Base-by-base conservation (phyloP, 192 early-diverging fungal genomes). In the Podochytrium sp. region DNA sequence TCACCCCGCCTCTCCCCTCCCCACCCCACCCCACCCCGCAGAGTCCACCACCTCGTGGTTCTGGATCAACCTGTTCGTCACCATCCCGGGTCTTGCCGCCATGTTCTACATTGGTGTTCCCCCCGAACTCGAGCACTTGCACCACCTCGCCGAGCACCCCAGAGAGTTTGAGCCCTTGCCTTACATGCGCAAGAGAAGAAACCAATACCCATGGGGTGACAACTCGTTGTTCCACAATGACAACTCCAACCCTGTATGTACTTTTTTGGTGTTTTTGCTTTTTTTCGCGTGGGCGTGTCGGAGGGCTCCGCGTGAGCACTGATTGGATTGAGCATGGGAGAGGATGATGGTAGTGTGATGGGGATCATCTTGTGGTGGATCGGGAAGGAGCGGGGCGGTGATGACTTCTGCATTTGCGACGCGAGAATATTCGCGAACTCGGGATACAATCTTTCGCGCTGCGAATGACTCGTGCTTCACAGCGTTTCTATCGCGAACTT, bases 121-220 rank as follows among this genome's bases (percentile, higher is more conserved):
- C 29, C 42, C 42, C 47, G 85, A 86, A 74, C 20, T 84, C 30
- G 80, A 71, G 40, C 86, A 88, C 79, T 73, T 85, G 33, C 12
- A 80, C 30, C 86, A 88, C 79, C 63, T 82, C 39, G 51, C 71
- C 52, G 80, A 80, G 38, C 86, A 88, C 76, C 75, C 82, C 25
- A 60, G 71, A 7, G 81, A 84, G 58, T 88, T 59, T 42, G 47
- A 71, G 43, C 66, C 56, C 42, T 73, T 65, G 33, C 78, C 81
- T 20, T 77, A 88, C 84, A 41, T 86, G 77, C 66, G 82, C 33
- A 88, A 85, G 76, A 57, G 86, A 29, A 84, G 82, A 73, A 82
- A 76, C 71, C 65, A 65, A 0, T 82, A 73, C 78, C 82, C 86
- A 41, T 87, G 82, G 84, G 86, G 86, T 40, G 81, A 85, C 77